phyloP scores from a whole-genome alignment of 73 alveolate genomes.

The Symbiodinium natans region DNA sequence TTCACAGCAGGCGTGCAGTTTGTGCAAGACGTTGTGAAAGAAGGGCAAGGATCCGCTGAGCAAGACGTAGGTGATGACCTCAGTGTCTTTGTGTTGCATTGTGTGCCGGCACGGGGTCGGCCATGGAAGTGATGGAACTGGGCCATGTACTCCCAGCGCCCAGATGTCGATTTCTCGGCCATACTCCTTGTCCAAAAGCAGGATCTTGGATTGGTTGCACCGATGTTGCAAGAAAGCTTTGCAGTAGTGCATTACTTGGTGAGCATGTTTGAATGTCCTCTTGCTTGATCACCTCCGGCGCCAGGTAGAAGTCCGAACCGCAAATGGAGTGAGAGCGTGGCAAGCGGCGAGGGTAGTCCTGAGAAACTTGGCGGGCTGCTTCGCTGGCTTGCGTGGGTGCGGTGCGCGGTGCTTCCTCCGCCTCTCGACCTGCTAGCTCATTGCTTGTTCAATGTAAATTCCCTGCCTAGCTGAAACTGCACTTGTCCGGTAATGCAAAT shows the following conservation, averaged over 20 bases:
- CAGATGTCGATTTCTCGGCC: constrained; percentile 94
- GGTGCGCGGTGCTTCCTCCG: no score
- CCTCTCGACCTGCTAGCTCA: no score
- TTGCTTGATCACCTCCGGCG: constrained; percentile 91
- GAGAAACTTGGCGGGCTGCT: not conserved
- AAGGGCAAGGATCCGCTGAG: constrained; percentile 94
- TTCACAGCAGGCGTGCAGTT: constrained; percentile 36
- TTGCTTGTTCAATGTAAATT: no score
- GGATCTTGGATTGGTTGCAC: no score
- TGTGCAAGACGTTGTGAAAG: constrained; percentile 69
- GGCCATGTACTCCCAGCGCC: constrained; percentile 77
- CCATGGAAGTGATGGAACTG: not conserved
- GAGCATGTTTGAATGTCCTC: constrained; percentile 12
- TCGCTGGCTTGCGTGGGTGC: no score
- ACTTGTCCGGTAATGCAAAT: no score
- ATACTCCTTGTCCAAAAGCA: constrained; percentile 43
- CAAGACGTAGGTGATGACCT: constrained; percentile 92
- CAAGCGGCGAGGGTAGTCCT: constrained; percentile 92
- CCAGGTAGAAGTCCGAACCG: constrained; percentile 90
- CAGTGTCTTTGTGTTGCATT: not conserved
- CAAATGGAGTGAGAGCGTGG: constrained; percentile 86
- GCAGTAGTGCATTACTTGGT: not conserved
- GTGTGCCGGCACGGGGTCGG: not conserved
- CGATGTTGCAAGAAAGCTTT: no score
- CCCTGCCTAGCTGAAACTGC: no score